These are phyloP conservation scores for Balakata baccata DNA, from an alignment of 345 rosid species.

Conservation along the genomic window DNA sequence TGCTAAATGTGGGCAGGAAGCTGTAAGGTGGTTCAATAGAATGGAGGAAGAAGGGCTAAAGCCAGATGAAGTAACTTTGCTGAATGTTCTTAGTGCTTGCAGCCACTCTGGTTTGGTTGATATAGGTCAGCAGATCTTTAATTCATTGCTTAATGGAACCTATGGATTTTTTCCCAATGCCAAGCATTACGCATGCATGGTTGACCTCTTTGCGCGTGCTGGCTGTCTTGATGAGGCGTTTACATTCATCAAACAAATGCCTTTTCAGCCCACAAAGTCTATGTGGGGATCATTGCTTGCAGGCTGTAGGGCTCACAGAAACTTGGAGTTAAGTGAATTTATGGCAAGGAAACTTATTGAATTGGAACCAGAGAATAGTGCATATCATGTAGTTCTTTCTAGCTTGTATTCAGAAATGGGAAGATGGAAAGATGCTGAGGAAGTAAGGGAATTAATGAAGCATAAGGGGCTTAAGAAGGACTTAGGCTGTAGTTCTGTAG, in stretches of 20 bases:
- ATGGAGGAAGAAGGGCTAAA: slow-evolving; percentile 44
- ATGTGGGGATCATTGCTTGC: slow-evolving; percentile 53
- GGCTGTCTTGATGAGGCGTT: slow-evolving; percentile 46
- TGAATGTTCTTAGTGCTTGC: slow-evolving; percentile 49
- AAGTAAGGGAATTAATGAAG: slow-evolving; percentile 40
- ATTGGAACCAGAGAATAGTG: slow-evolving; percentile 45
- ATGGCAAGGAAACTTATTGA: slow-evolving; percentile 49
- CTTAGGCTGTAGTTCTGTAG: slow-evolving; percentile 35
- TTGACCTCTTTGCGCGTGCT: slow-evolving; percentile 42
- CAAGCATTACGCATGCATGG: slow-evolving; percentile 51
- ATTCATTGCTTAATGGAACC: slow-evolving; percentile 38
- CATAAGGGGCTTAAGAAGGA: slow-evolving; percentile 43
- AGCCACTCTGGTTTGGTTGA: slow-evolving; percentile 49
- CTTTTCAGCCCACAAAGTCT: slow-evolving; percentile 47
- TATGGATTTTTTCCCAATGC: slow-evolving; percentile 40
- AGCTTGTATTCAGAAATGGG: slow-evolving; percentile 49
- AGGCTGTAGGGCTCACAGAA: slow-evolving; percentile 39
- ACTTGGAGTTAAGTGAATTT: slow-evolving; percentile 44
- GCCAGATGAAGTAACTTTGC: slow-evolving; percentile 46
- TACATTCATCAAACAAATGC: slow-evolving; percentile 37
- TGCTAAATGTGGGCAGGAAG: slow-evolving; percentile 43
- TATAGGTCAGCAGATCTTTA: slow-evolving; percentile 39
- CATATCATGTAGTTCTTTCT: slow-evolving; percentile 41
- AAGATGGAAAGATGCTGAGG: slow-evolving; percentile 45
- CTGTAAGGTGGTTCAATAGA: slow-evolving; percentile 40